Evolutionary conservation across 2,329 filamentous ascomycete genomes (phyloP), one percentile per base, ranked within the genome.

Genomic region (Diplodia mutila): DNA sequence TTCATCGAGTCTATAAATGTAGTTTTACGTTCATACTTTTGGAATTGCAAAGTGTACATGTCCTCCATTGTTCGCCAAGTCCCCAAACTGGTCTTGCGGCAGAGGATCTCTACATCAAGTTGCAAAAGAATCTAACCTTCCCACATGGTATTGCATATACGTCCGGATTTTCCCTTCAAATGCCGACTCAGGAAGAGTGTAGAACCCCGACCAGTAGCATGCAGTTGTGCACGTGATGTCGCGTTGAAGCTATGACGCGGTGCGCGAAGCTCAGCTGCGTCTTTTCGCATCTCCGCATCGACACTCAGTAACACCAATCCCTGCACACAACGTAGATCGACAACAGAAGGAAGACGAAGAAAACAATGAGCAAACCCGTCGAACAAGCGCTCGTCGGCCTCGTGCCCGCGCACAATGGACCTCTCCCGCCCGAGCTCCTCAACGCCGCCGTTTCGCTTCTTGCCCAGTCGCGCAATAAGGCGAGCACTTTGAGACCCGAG

Each of bases 381-480:
- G 90, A 94, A 73, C 89, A 91, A 74, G 88, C 89, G 0, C 83
- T 96, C 39, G 83, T 87, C n/a, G 90, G 87, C 37, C 81, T 95
- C 27, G 85, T 96, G 67, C 93, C 93, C 1, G 91, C 90, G 0
- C 86, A 91, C 74, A 88, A 88, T 69, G 85, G 86, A 34, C 82
- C 87, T 55, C 81, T 94, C 0, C 91, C 92, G 0, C 82, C 85
- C 12, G 84, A 88, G n/a, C 87, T 97, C 5, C 79, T 92, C 67
- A 87, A 91, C 67, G 85, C 94, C 11, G 89, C 92, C 1, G 83
- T 85, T 63, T 92, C 90, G 9, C 83, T 97, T 7, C 86, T 96
- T 53, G 89, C 91, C 1, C 93, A 95, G 78, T 96, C 93, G 14
- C 88, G 92, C 39, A 88, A 89, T 75, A 89, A 89, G 73, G 92